These are phyloP conservation scores for Phytopythium boreale DNA, from an alignment of 352 stramenopile species.

Conservation along the genomic window DNA sequence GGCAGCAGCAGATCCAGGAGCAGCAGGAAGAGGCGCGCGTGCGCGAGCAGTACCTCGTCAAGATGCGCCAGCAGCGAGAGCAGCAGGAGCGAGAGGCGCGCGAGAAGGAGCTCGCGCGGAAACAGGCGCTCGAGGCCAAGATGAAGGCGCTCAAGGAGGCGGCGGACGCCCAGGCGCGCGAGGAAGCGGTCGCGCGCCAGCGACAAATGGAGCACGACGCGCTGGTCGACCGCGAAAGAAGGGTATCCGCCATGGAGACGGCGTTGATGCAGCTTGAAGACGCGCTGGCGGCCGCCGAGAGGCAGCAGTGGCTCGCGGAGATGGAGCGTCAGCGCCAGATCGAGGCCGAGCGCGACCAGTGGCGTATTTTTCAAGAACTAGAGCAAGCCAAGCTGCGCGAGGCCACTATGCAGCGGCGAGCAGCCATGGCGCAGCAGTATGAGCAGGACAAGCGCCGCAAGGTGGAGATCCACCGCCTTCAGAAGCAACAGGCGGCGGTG, in stretches of 20 bases:
- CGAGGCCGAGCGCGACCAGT: slow-evolving; percentile 53
- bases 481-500: slow-evolving; percentile 43
- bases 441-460: slow-evolving; percentile 58
- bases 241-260: slow-evolving; percentile 29
- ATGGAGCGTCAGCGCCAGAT: slow-evolving; percentile 44
- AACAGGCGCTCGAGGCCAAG: slow-evolving; percentile 40
- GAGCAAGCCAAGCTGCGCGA: slow-evolving; percentile 50
- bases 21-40: slow-evolving; percentile 46
- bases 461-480: slow-evolving; percentile 64
- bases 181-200: slow-evolving; percentile 41
- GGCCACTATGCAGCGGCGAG: slow-evolving; percentile 40
- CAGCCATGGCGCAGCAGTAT: slow-evolving; percentile 58
- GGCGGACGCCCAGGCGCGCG: slow-evolving; percentile 48
- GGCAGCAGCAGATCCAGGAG: slow-evolving; percentile 26
- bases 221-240: slow-evolving; percentile 30
- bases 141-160: slow-evolving; percentile 66
- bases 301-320: slow-evolving; percentile 36
- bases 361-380: slow-evolving; percentile 47
- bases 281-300: slow-evolving; percentile 25
- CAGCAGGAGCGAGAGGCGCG: slow-evolving; percentile 36
- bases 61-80: slow-evolving; percentile 37
- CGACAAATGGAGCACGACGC: slow-evolving; percentile 36
- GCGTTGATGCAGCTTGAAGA: slow-evolving; percentile 55
- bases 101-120: slow-evolving; percentile 42
- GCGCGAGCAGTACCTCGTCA: slow-evolving; percentile 48